Evolutionary conservation across 306 rosid genomes (phyloP).

Genomic region (Begonia masoniana): DNA sequence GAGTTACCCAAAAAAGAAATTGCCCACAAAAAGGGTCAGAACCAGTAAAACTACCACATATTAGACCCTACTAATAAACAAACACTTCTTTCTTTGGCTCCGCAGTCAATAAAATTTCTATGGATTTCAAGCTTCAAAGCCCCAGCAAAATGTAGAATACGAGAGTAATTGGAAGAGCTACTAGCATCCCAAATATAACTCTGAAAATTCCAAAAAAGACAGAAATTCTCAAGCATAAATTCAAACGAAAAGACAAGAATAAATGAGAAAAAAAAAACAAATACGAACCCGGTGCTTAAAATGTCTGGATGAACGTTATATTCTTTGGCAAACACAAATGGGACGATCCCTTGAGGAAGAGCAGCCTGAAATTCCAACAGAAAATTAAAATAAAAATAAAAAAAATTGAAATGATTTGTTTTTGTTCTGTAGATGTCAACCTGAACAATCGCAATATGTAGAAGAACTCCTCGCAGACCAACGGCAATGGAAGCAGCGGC

Average conservation of each 20-base stretch:
- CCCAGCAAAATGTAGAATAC: neutral
- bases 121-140: neutral
- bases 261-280: neutral
- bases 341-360: constrained; percentile 87
- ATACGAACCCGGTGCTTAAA: constrained; percentile 62
- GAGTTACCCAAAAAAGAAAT: neutral
- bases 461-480: constrained; percentile 55
- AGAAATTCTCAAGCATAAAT: too few species aligned
- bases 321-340: constrained; percentile 83
- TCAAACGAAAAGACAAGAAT: neutral
- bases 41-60: neutral
- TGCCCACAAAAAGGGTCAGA: neutral
- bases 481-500: constrained; percentile 58
- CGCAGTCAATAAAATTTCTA: neutral
- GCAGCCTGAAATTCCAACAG: constrained; percentile 44
- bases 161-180: neutral
- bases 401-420: too few species aligned
- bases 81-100: neutral
- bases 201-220: neutral
- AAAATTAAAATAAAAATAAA: neutral
- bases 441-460: constrained; percentile 85
- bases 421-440: constrained; percentile 9
- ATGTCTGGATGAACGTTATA: constrained; percentile 87
- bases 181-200: neutral
- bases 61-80: too few species aligned